Evolutionary conservation across 306 rosid species (phyloP), one percentile per base, ranked within the genome.

Genomic region (Corylus avellana): DNA sequence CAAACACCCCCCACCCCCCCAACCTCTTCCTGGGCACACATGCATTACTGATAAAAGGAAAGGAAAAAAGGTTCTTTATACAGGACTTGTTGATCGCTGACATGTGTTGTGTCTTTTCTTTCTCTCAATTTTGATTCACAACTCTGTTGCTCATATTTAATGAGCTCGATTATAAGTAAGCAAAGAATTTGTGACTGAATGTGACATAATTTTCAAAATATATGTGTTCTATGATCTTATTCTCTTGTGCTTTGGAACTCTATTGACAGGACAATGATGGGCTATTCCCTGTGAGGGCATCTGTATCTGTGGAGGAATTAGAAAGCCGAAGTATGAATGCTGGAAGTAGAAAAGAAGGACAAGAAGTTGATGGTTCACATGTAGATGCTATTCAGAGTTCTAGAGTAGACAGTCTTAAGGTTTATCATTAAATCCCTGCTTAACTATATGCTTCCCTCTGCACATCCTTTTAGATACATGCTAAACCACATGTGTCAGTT

Each of bases 241-340:
- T 53, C 39, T 68, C 70, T 47, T 62, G 25, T 51, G n/a, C 35
- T 59, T 37, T 75, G 70, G 10, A 39, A 71, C 77, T 72, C 35
- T 72, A 11, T 55, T 72, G 49, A 27, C 64, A 81, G 85, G 78
- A 50, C 7, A 61, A 59, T 77, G 81, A 62, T 7, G 46, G 48
- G 12, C 32, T 39, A 68, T 44, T 49, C 32, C 32, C 81, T 62
- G 85, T 7, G 17, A 76, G 63, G 74, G 13, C 74, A 37, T 56
- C 78, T 20, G 67, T 32, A 16, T 8, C 17, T 35, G 37, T 77
- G 42, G 74, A 70, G 62, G 80, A 59, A 69, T 57, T 12, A 12
- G 80, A 56, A 27, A 70, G 39, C 76, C 70, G 12, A 56, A 75
- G 70, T 35, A 7, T 53, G 5, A 68, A 58, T 68, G 47, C 69